Evolutionary conservation across 2,329 filamentous ascomycete species (phyloP).

Genomic region (Stagonosporopsis cucurbitacearum): DNA sequence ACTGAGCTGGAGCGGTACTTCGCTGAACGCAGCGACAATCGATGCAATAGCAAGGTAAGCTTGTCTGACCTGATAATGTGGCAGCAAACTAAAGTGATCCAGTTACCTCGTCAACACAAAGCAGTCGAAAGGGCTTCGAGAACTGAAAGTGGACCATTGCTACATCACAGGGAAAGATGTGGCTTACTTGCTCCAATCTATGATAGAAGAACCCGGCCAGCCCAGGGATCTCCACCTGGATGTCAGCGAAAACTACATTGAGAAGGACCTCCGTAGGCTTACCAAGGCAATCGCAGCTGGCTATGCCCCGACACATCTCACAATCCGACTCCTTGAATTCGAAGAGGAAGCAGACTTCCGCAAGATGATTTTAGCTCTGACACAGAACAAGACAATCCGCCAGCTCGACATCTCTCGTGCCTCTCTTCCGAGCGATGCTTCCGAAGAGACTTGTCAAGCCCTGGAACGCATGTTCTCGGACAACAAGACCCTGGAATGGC

Average conservation of each 20-base stretch:
- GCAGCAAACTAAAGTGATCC: not conserved
- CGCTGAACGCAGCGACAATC: slow-evolving; percentile 67
- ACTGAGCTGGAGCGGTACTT: slow-evolving; percentile 68
- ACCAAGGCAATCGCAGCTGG: slow-evolving; percentile 59
- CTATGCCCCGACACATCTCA: slow-evolving; percentile 67
- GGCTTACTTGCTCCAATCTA: slow-evolving; percentile 68
- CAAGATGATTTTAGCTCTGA: slow-evolving; percentile 66
- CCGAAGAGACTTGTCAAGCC: slow-evolving; percentile 69
- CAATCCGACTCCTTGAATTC: slow-evolving; percentile 73
- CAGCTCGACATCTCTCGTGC: slow-evolving; percentile 74
- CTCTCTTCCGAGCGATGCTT: slow-evolving; percentile 72
- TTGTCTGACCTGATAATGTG: slow-evolving; percentile 42
- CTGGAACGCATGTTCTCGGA: slow-evolving; percentile 69
- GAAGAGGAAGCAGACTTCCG: slow-evolving; percentile 69
- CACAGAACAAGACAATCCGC: slow-evolving; percentile 66
- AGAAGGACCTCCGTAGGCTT: slow-evolving; percentile 59
- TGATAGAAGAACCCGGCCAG: slow-evolving; percentile 59
- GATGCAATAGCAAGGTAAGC: slow-evolving; percentile 63
- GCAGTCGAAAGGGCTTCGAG: slow-evolving; percentile 64
- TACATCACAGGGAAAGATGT: slow-evolving; percentile 70
- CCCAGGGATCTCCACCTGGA: slow-evolving; percentile 68
- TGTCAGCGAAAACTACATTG: slow-evolving; percentile 68
- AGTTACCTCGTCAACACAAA: slow-evolving; percentile 68
- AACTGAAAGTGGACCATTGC: slow-evolving; percentile 71
- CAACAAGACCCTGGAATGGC: slow-evolving; percentile 69